Base-by-base conservation (phyloP, 257 asterid genomes). In the Nicotiana noctiflora region DNA sequence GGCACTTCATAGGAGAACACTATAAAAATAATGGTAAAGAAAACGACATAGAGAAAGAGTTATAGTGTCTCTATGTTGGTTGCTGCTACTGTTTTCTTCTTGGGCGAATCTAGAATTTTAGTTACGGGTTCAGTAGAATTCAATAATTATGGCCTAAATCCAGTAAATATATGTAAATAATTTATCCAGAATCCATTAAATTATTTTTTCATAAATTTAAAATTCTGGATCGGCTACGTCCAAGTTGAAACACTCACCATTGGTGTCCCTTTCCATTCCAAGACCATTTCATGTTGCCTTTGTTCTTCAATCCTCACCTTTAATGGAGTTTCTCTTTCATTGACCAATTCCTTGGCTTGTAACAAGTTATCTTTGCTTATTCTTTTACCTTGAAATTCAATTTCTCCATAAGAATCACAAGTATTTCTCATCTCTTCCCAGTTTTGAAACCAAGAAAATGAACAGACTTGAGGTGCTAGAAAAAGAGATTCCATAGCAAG, bases 171-270 rank as follows among this genome's bases (percentile, higher is more conserved):
- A 12, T 40, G 12, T 40, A 40, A 40, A 8, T 40, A 40, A 40
- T 40, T 8, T 40, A 40, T 40, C 49, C 0, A 40, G 12, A 40
- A 8, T 0, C 46, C 46, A 40, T 7, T 40, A 40, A 40, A 40
- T 1, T 40, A 40, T 0, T 2, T 40, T 40, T 37, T 3, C 11
- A 40, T 40, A 40, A 8, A 40, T 3, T 40, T 40, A 40, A 40
- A 40, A 40, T 40, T 40, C 1, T 40, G 11, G 9, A 8, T 40
- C 49, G 11, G 9, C 46, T 40, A 34, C 44, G 76, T 82, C 98
- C 97, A 92, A 70, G 84, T 82, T 55, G 94, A 94, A 82, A 92
- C 92, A 88, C 89, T 87, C 18, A 92, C 91, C 23, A 94, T 18
- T 49, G 91, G 89, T 4, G 84, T 86, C 34, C 82, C 92, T 65